These are phyloP conservation scores for Breynia disticha DNA, from an alignment of 441 rosid species.

Conservation along the genomic window DNA sequence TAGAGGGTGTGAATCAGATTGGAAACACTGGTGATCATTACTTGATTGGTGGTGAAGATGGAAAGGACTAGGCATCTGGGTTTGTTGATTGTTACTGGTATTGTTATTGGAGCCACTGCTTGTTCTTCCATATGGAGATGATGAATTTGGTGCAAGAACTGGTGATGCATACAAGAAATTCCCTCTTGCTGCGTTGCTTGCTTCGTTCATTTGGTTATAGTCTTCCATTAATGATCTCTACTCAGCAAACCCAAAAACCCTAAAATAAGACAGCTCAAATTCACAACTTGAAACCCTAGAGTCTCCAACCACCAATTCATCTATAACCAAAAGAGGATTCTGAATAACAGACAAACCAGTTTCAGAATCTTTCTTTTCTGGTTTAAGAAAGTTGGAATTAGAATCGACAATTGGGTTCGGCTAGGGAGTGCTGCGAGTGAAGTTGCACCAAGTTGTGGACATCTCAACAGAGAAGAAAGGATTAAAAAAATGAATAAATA, in stretches of 20 bases:
- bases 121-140: conserved; percentile 36
- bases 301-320: not conserved
- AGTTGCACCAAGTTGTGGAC: conserved; percentile 40
- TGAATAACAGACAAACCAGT: not conserved
- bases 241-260: conserved; percentile 11
- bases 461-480: conserved; percentile 14
- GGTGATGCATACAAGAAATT: conserved; percentile 64
- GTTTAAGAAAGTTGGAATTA: not conserved
- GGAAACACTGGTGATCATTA: conserved; percentile 28
- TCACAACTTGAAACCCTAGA: conserved; percentile 41
- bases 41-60: conserved; percentile 49
- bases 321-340: not conserved
- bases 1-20: conserved; percentile 43
- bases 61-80: conserved; percentile 31
- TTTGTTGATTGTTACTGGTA: conserved; percentile 29
- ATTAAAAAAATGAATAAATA: conserved; percentile 6
- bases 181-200: conserved; percentile 40
- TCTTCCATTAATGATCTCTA: conserved; percentile 47
- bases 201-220: conserved; percentile 47
- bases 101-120: conserved; percentile 28
- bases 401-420: not conserved
- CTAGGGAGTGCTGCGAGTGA: conserved; percentile 29
- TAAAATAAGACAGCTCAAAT: conserved; percentile 12
- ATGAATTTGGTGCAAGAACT: conserved; percentile 46
- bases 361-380: not conserved